A percentile compares a stretch with the other conserved stretches of the same genome.
phyloP scores from a whole-genome alignment of 2,329 filamentous ascomycete species.

The Beauveria sp. region DNA sequence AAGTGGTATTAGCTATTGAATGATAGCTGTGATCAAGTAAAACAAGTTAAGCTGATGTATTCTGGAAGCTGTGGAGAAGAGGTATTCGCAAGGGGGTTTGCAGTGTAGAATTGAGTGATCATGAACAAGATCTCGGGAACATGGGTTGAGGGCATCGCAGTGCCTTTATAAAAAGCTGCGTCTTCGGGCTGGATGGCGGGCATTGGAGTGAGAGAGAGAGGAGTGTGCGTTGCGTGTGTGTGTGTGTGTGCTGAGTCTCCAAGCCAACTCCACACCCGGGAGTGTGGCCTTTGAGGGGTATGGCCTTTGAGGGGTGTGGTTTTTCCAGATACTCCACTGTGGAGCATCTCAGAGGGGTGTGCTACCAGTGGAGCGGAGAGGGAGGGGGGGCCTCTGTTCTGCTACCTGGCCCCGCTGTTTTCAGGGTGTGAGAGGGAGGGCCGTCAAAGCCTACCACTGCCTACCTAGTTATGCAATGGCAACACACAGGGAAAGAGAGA shows the following conservation, averaged over 20 bases:
- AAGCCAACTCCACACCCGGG: not conserved
- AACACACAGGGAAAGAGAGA: too few relatives aligned
- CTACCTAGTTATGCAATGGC: too few relatives aligned
- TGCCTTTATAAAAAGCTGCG: conserved; percentile 1
- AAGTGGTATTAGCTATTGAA: not conserved
- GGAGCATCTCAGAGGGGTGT: not conserved
- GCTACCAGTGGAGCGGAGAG: not conserved
- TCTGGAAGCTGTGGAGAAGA: not conserved
- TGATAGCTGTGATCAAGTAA: not conserved
- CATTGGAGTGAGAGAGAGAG: not conserved
- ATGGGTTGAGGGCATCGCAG: conserved; percentile 1
- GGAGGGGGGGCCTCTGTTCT: too few relatives aligned
- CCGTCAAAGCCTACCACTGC: too few relatives aligned
- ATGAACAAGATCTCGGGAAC: conserved; percentile 3
- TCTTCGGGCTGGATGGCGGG: not conserved
- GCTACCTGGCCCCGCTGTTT: too few relatives aligned
- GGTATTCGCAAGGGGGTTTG: not conserved
- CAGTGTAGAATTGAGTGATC: conserved; percentile 3
- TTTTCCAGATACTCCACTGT: not conserved
- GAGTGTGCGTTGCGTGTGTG: not conserved
- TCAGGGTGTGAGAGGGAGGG: too few relatives aligned
- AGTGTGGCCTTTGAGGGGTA: not conserved
- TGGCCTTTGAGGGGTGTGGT: not conserved
- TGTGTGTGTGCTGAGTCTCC: not conserved
- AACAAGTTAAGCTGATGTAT: not conserved